Evolutionary conservation across 192 early-diverging fungal genomes (phyloP), one percentile per base, ranked within the genome.

Genomic region (Coemansia sp.): DNA sequence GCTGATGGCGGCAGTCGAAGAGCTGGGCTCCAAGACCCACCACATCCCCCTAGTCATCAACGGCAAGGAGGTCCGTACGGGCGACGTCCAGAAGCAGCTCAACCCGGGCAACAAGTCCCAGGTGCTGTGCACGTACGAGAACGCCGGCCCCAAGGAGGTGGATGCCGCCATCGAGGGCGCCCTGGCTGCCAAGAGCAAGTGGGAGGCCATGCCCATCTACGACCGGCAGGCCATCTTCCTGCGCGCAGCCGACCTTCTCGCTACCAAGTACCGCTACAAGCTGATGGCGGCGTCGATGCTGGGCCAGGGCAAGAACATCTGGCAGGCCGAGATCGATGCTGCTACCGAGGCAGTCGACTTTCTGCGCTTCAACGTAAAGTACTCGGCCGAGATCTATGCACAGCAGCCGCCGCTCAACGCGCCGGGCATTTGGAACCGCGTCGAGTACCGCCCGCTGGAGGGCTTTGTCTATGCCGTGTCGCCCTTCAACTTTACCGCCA

Each of bases 251-350:
- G 97, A 99, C 78, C 82, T 99, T 56, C 75, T 95, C 9, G 63
- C 93, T 21, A 83, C 76, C 72, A 99, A 99, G 84, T 95, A 99
- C 86, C 88, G 94, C 74, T 94, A 93, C 68, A 88, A 93, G 82
- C 72, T 93, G 48, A 86, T 96, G 88, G 97, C 97, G 16, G 93
- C 95, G 39, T 94, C 97, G 63, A 97, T 99, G 95, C 84, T 99
- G 42, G 97, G 97, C 42, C 97, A 99, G 83, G 94, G 94, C 31
- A 99, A 99, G 87, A 99, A 97, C 78, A 91, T 88, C 59, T 99
- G 95, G 94, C 95, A 99, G 87, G 97, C 97, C 6, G 97, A 99
- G 84, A 99, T 99, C 69, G 97, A 99, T 77, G 89, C 95, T n/a
- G 95, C 93, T 19, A 94, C 95, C 21, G 97, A 98, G 81, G 85